Evolutionary conservation across 2,329 filamentous ascomycete genomes (phyloP).

Genomic region (Pseudogymnoascus sp.): DNA sequence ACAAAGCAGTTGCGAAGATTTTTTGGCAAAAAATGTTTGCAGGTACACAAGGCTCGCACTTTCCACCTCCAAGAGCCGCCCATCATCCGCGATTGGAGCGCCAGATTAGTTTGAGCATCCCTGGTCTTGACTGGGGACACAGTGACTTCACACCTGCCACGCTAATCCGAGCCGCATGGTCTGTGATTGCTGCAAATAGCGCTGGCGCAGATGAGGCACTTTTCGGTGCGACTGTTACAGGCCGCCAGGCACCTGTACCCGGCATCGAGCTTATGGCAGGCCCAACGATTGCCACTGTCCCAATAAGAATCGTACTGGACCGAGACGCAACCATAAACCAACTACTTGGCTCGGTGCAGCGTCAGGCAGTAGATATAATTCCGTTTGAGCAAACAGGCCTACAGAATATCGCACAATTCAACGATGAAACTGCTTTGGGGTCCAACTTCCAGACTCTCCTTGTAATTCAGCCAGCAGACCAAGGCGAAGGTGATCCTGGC

Average conservation of each 20-base stretch:
- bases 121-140: background rate
- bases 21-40: background rate
- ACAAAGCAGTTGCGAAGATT: background rate
- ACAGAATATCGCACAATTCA: conserved; percentile 17
- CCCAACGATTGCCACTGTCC: conserved; percentile 35
- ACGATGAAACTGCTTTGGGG: conserved; percentile 11
- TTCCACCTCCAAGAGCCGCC: background rate
- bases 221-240: conserved; percentile 34
- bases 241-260: conserved; percentile 29
- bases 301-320: conserved; percentile 26
- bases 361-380: conserved; percentile 37
- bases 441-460: conserved; percentile 19
- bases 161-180: conserved; percentile 33
- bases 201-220: conserved; percentile 30
- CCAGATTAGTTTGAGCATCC: background rate
- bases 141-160: conserved; percentile 20
- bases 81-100: background rate
- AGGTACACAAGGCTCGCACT: background rate
- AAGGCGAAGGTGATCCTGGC: background rate
- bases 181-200: conserved; percentile 29
- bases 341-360: conserved; percentile 1
- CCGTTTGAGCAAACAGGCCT: conserved; percentile 39
- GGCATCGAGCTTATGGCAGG: conserved; percentile 34
- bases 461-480: conserved; percentile 16
- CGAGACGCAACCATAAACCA: background rate